Conservation (phyloP, 2,329 filamentous ascomycete species). For the Ceratocystis diversiconidia region DNA sequence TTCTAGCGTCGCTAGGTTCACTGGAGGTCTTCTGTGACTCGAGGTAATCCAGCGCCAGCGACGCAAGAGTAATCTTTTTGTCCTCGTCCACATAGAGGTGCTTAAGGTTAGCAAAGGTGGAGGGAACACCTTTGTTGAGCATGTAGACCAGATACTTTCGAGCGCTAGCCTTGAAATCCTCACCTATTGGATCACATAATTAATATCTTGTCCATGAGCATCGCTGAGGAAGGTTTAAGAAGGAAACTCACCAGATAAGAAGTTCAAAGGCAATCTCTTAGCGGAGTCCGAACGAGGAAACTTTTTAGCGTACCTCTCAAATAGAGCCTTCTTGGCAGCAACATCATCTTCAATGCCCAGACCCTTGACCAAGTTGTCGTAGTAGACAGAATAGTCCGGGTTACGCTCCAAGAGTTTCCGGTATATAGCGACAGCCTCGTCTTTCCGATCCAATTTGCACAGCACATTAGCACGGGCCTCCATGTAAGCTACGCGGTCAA, state of each 20-base stretch:
- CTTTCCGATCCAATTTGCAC: conserved; percentile 57
- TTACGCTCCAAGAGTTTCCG: conserved; percentile 72
- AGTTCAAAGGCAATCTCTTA: conserved; percentile 75
- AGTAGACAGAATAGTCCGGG: conserved; percentile 75
- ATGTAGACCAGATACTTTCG: conserved; percentile 68
- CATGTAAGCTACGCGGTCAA: conserved; percentile 73
- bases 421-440: conserved; percentile 73
- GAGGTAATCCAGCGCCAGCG: conserved; percentile 66
- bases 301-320: conserved; percentile 61
- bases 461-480: conserved; percentile 80
- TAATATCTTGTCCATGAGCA: conserved; percentile 16
- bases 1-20: conserved; percentile 41
- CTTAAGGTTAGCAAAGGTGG: conserved; percentile 93
- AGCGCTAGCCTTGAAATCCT: conserved; percentile 65
- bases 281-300: conserved; percentile 73
- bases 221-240: neutral
- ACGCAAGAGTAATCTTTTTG: conserved; percentile 65
- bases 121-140: conserved; percentile 85
- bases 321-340: conserved; percentile 56
- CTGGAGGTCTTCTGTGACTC: conserved; percentile 35
- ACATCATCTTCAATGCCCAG: conserved; percentile 48
- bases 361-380: conserved; percentile 57
- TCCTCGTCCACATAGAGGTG: conserved; percentile 65
- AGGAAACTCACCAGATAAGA: conserved; percentile 48
- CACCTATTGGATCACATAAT: conserved; percentile 33